These are phyloP conservation scores for Neoscytalidium dimidiatum DNA, from an alignment of 2,329 filamentous ascomycete species.

Conservation along the genomic window DNA sequence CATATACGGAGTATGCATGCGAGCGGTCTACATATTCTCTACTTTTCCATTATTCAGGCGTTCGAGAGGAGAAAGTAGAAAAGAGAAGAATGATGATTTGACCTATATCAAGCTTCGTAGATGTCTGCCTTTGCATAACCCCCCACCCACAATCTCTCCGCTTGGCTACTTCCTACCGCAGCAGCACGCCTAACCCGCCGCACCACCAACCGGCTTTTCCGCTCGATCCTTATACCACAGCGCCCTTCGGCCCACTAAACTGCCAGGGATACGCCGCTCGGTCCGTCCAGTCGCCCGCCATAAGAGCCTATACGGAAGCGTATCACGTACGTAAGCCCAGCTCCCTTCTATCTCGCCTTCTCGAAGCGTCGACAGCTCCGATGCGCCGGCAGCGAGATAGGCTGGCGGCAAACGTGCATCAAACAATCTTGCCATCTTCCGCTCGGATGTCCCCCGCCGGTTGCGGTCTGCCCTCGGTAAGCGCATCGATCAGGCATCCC, in stretches of 20 bases:
- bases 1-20: too few relatives aligned
- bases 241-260: background rate
- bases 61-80: too few relatives aligned
- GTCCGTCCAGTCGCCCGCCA: background rate
- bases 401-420: background rate
- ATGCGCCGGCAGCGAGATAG: background rate
- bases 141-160: background rate
- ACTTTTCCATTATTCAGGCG: too few relatives aligned
- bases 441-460: too few relatives aligned
- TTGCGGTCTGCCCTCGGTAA: too few relatives aligned
- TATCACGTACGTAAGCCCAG: background rate
- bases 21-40: too few relatives aligned
- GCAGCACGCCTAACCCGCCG: background rate
- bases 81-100: too few relatives aligned
- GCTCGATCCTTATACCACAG: background rate
- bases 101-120: too few relatives aligned
- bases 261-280: background rate
- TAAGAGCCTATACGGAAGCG: too few relatives aligned
- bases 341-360: background rate
- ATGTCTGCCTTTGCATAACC: background rate
- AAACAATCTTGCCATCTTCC: background rate
- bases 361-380: background rate
- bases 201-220: background rate
- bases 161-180: background rate
- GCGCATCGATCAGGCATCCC: too few relatives aligned